Evolutionary conservation across 1,139 yeast genomes (phyloP).

Genomic region (Candida smagusa): DNA sequence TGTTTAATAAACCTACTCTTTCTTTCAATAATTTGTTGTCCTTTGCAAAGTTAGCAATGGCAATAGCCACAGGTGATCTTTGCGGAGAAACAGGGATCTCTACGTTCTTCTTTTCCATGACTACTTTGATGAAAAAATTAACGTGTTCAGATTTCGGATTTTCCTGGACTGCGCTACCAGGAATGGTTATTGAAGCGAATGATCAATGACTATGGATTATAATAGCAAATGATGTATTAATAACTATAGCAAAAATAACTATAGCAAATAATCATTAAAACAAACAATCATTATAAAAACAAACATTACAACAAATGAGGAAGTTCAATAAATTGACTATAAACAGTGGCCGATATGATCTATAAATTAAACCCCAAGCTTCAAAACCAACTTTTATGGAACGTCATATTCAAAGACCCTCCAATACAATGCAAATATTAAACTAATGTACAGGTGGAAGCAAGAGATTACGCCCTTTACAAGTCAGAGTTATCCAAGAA

Average conservation of each 20-base stretch:
- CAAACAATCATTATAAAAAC: too few species aligned
- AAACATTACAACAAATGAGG: too few species aligned
- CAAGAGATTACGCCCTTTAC: constrained; percentile 18
- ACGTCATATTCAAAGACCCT: constrained; percentile 11
- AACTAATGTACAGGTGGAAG: constrained; percentile 12
- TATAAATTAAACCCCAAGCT: constrained; percentile 1
- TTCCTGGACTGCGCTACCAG: neutral
- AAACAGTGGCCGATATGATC: neutral
- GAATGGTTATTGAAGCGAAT: neutral
- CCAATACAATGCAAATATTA: constrained; percentile 11
- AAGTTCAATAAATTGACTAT: neutral
- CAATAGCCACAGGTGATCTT: constrained; percentile 39
- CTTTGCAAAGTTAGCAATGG: constrained; percentile 70
- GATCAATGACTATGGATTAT: neutral
- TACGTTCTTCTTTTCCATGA: constrained; percentile 12
- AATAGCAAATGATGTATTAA: too few species aligned
- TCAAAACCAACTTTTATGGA: constrained; percentile 7
- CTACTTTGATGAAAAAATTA: constrained; percentile 6
- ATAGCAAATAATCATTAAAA: too few species aligned
- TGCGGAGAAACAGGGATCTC: constrained; percentile 16
- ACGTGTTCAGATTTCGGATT: constrained; percentile 5
- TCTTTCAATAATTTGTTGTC: constrained; percentile 65
- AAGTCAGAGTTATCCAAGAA: constrained; percentile 72
- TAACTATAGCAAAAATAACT: too few species aligned
- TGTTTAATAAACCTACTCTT: constrained; percentile 74